Conservation (phyloP, 371 early-diverging fungal genomes). For the Mortierella sp. region DNA sequence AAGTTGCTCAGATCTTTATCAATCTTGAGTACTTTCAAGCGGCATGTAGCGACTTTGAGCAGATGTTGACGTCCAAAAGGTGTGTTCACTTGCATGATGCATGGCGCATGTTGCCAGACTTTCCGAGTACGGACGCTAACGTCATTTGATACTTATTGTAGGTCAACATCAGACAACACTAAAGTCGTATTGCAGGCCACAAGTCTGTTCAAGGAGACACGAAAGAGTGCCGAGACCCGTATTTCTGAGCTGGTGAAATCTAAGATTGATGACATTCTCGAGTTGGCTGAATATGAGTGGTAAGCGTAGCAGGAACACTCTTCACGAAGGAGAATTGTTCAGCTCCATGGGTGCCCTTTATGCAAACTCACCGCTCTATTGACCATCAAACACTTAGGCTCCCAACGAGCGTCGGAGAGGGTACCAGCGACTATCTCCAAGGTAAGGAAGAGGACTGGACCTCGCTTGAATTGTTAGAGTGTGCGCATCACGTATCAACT, state of each 20-base stretch:
- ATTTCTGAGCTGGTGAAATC: slow-evolving; percentile 83
- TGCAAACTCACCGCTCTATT: background rate
- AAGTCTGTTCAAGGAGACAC: slow-evolving; percentile 76
- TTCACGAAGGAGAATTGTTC: too few relatives aligned
- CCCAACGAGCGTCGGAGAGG: slow-evolving; percentile 23
- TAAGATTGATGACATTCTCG: slow-evolving; percentile 85
- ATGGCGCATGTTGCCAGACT: too few relatives aligned
- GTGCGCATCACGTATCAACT: background rate
- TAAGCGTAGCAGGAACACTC: slow-evolving; percentile 10
- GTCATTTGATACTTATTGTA: too few relatives aligned
- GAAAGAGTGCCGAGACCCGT: slow-evolving; percentile 79
- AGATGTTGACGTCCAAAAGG: slow-evolving; percentile 76
- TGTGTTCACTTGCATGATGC: slow-evolving; percentile 11
- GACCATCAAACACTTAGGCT: slow-evolving; percentile 32
- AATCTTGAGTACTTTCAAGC: slow-evolving; percentile 83
- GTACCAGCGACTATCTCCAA: slow-evolving; percentile 74
- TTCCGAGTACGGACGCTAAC: too few relatives aligned
- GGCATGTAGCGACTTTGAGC: slow-evolving; percentile 85
- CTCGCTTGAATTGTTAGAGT: background rate
- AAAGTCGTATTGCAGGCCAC: slow-evolving; percentile 77
- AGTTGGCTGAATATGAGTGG: slow-evolving; percentile 88
- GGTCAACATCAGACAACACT: slow-evolving; percentile 66
- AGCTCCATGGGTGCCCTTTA: background rate
- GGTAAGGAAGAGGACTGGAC: slow-evolving; percentile 42
- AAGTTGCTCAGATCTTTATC: slow-evolving; percentile 85